Evolutionary conservation across 352 stramenopile genomes (phyloP).

Genomic region (Globisporangium heterothallicum): DNA sequence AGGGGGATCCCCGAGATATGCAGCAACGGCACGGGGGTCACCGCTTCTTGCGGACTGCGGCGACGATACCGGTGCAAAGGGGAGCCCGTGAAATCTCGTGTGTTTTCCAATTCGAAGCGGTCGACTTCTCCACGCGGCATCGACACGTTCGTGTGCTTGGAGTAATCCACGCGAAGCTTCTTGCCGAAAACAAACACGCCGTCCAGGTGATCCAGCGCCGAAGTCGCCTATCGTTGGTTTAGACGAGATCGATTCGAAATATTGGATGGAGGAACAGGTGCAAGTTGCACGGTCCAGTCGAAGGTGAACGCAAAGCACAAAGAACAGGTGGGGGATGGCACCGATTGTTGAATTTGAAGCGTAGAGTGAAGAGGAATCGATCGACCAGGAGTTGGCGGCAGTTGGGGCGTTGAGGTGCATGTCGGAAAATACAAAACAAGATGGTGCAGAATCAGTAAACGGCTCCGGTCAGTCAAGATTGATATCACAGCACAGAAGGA

Average conservation of each 20-base stretch:
- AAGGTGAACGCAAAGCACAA: no score
- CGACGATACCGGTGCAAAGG: slow-evolving; percentile 74
- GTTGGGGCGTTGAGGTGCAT: no score
- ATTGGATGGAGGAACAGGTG: neutral
- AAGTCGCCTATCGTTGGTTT: slow-evolving; percentile 37
- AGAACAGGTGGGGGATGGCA: no score
- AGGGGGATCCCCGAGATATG: slow-evolving; percentile 73
- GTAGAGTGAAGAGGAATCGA: no score
- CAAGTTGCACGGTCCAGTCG: no score
- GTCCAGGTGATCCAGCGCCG: slow-evolving; percentile 71
- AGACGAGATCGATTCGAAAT: neutral
- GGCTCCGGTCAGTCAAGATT: no score
- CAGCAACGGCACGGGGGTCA: slow-evolving; percentile 51
- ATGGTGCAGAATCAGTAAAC: no score
- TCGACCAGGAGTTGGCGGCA: no score
- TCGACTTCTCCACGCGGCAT: slow-evolving; percentile 80
- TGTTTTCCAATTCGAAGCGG: slow-evolving; percentile 81
- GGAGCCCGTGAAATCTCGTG: slow-evolving; percentile 68
- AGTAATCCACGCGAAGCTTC: slow-evolving; percentile 81
- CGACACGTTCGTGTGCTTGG: slow-evolving; percentile 73
- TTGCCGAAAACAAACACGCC: slow-evolving; percentile 68
- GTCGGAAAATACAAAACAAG: no score
- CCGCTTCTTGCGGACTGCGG: slow-evolving; percentile 55
- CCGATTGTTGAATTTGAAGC: no score
- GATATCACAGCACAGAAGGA: no score